Evolutionary conservation across 306 rosid species (phyloP).

Genomic region (Purshia tridentata): DNA sequence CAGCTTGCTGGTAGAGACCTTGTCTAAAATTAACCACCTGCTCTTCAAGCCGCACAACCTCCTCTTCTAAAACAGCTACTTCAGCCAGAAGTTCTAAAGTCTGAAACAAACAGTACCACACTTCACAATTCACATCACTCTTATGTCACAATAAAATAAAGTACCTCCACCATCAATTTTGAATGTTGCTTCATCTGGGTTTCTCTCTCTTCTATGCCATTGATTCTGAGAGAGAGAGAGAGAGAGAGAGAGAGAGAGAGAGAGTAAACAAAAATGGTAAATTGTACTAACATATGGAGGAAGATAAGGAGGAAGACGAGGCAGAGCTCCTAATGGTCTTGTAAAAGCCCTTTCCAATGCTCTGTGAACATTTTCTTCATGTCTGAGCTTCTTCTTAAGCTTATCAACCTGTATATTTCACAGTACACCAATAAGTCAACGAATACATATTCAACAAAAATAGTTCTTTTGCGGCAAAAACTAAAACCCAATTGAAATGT

Average conservation of each 20-base stretch:
- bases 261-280: background rate
- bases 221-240: background rate
- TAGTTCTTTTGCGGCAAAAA: background rate
- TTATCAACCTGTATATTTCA: constrained; percentile 65
- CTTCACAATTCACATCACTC: constrained; percentile 7
- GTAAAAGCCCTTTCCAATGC: constrained; percentile 92
- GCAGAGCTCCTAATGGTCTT: constrained; percentile 88
- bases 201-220: background rate
- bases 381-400: constrained; percentile 92
- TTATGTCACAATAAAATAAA: background rate
- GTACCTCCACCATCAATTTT: background rate
- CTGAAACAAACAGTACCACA: constrained; percentile 39
- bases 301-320: constrained; percentile 97
- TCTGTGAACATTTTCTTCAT: constrained; percentile 93
- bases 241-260: constrained; percentile 8
- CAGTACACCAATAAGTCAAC: constrained; percentile 13
- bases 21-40: constrained; percentile 80
- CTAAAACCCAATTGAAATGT: background rate
- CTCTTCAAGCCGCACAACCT: constrained; percentile 77
- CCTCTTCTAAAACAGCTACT: constrained; percentile 94
- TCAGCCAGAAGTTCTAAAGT: constrained; percentile 89
- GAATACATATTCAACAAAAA: background rate
- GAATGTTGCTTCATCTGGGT: background rate
- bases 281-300: constrained; percentile 69
- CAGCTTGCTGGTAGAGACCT: constrained; percentile 86